Percentiles rank a stretch among this genome's conserved stretches.
Conservation (phyloP, 2,329 filamentous ascomycete genomes). For the Capronia coronata region DNA sequence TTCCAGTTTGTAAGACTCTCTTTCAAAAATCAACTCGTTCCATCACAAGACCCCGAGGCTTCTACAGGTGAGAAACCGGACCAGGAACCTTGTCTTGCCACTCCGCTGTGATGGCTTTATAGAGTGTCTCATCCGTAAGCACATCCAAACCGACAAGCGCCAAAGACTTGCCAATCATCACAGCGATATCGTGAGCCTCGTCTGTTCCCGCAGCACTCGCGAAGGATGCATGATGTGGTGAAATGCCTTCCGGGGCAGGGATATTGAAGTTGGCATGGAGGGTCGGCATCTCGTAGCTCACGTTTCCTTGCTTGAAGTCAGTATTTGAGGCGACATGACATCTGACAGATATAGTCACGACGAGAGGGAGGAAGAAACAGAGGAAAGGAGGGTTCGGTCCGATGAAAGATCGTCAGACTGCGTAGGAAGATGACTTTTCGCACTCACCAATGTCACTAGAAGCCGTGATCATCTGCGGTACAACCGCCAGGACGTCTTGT, state of each 20-base stretch:
- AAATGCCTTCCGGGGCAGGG: neutral
- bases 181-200: neutral
- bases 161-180: neutral
- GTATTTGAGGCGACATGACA: no score
- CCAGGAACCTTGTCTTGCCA: neutral
- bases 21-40: no score
- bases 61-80: no score
- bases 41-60: no score
- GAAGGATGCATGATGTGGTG: slow-evolving; percentile 1
- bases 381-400: neutral
- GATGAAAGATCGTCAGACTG: no score
- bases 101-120: neutral
- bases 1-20: no score
- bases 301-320: no score
- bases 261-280: slow-evolving; percentile 2
- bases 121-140: neutral
- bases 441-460: no score
- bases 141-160: slow-evolving; percentile 1
- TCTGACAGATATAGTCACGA: no score
- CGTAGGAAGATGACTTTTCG: no score
- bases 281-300: slow-evolving; percentile 1
- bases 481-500: neutral
- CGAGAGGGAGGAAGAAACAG: neutral
- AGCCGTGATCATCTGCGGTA: neutral
- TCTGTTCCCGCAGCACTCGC: neutral